Evolutionary conservation across 164 flowering plant genomes (phyloP).

Genomic region (Macadamia integrifolia): DNA sequence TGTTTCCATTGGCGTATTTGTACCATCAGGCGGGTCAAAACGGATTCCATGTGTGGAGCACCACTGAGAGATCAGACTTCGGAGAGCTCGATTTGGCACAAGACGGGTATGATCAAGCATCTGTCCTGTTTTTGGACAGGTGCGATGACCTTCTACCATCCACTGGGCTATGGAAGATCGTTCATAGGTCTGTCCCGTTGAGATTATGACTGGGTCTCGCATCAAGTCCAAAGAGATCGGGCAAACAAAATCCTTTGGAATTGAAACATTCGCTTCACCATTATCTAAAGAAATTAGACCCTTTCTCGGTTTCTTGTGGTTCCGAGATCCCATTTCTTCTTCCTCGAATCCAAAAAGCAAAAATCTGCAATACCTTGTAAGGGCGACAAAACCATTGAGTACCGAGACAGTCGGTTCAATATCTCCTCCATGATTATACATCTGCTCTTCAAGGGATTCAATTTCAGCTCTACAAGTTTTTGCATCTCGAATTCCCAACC

Average conservation of each 20-base stretch:
- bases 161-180: slow-evolving; percentile 66
- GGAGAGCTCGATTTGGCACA: slow-evolving; percentile 74
- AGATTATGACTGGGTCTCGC: slow-evolving; percentile 78
- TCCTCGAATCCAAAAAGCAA: slow-evolving; percentile 74
- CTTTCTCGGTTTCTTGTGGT: slow-evolving; percentile 34
- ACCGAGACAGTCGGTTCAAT: slow-evolving; percentile 59
- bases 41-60: slow-evolving; percentile 60
- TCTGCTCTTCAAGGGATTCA: slow-evolving; percentile 83
- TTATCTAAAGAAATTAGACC: slow-evolving; percentile 53
- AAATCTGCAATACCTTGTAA: slow-evolving; percentile 66
- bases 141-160: slow-evolving; percentile 82
- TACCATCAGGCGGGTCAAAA: slow-evolving; percentile 44
- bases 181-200: slow-evolving; percentile 94
- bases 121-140: slow-evolving; percentile 91
- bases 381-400: slow-evolving; percentile 68
- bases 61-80: slow-evolving; percentile 76
- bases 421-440: slow-evolving; percentile 64
- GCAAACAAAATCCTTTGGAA: slow-evolving; percentile 81
- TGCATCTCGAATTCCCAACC: slow-evolving; percentile 48
- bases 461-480: slow-evolving; percentile 63
- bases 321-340: slow-evolving; percentile 30
- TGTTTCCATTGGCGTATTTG: slow-evolving; percentile 34
- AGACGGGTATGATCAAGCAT: slow-evolving; percentile 55
- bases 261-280: slow-evolving; percentile 48
- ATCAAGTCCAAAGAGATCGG: slow-evolving; percentile 88